Conservation (phyloP, 805 yeast species). For the Tanozyma kutaoensis region DNA sequence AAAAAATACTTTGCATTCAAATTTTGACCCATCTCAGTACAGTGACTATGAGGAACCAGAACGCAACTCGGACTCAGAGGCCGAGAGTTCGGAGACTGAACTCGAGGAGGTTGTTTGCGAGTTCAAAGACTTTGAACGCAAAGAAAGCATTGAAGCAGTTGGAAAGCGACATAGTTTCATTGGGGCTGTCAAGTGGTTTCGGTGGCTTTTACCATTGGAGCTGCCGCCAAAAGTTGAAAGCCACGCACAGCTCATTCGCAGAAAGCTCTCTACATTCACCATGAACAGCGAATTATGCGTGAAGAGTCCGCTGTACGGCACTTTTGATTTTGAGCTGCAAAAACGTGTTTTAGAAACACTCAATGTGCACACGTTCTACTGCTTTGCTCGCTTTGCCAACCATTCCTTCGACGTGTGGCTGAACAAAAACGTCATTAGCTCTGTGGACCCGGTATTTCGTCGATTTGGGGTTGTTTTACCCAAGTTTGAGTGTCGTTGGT, state of each 20-base stretch:
- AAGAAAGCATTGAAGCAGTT: not conserved
- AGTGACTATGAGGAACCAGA: not conserved
- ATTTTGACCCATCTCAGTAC: conserved; percentile 12
- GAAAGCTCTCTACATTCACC: conserved; percentile 2
- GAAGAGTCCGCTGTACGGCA: conserved; percentile 3
- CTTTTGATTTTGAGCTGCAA: conserved; percentile 7
- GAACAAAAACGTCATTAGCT: conserved; percentile 1
- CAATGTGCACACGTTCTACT: conserved; percentile 10
- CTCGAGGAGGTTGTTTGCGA: conserved; percentile 1
- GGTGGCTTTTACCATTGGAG: conserved; percentile 11
- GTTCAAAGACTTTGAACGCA: not conserved
- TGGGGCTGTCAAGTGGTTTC: conserved; percentile 7
- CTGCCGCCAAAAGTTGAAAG: not conserved
- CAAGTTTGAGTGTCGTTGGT: no score
- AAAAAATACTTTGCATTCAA: conserved; percentile 21
- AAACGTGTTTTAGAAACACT: conserved; percentile 1
- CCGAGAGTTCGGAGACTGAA: not conserved
- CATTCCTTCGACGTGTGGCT: conserved; percentile 5
- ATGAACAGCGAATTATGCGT: conserved; percentile 2
- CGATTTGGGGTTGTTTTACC: conserved; percentile 5
- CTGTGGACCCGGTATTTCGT: conserved; percentile 5
- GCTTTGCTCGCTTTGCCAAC: conserved; percentile 9
- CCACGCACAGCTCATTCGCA: conserved; percentile 1
- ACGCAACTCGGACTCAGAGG: not conserved
- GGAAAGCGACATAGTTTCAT: not conserved